phyloP scores from a whole-genome alignment of 495 filamentous ascomycete genomes.

The Neurospora terricola region DNA sequence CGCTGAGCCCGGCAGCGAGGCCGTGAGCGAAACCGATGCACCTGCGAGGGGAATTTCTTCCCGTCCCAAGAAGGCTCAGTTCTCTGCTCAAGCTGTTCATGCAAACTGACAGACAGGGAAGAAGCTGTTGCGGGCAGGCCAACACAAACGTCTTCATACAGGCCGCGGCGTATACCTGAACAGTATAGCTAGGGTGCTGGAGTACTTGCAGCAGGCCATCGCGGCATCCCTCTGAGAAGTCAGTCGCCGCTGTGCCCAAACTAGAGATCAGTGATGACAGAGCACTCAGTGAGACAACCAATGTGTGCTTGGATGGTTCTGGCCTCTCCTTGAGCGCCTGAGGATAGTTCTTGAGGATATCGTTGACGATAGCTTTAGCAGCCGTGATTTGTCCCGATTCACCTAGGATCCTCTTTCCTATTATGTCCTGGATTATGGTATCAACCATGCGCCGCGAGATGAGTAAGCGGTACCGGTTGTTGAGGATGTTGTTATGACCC shows the following conservation, averaged over 20 bases:
- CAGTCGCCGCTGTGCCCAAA: conserved; percentile 70
- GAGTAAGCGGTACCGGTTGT: conserved; percentile 81
- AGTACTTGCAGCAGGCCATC: conserved; percentile 86
- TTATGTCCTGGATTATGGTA: conserved; percentile 70
- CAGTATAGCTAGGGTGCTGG: conserved; percentile 90
- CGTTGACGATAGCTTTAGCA: conserved; percentile 73
- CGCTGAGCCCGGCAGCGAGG: conserved; percentile 83
- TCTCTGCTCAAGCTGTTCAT: conserved; percentile 93
- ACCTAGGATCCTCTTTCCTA: conserved; percentile 73
- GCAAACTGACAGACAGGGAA: conserved; percentile 86
- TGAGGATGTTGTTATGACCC: conserved; percentile 61
- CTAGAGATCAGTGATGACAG: conserved; percentile 68
- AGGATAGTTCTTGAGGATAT: conserved; percentile 88
- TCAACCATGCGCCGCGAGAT: conserved; percentile 79
- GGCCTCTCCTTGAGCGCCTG: conserved; percentile 84
- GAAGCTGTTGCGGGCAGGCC: conserved; percentile 81
- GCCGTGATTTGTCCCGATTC: conserved; percentile 80
- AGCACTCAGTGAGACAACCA: conserved; percentile 71
- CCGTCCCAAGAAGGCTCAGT: conserved; percentile 62
- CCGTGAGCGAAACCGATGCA: conserved; percentile 93
- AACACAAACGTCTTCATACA: conserved; percentile 81
- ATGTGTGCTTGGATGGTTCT: conserved; percentile 78
- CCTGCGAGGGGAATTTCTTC: conserved; percentile 67
- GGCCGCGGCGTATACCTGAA: conserved; percentile 79
- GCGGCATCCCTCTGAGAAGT: conserved; percentile 67